Percentiles rank a stretch among this genome's conserved stretches.
Conservation (phyloP, 345 rosid genomes). For the Linum lewisii region DNA sequence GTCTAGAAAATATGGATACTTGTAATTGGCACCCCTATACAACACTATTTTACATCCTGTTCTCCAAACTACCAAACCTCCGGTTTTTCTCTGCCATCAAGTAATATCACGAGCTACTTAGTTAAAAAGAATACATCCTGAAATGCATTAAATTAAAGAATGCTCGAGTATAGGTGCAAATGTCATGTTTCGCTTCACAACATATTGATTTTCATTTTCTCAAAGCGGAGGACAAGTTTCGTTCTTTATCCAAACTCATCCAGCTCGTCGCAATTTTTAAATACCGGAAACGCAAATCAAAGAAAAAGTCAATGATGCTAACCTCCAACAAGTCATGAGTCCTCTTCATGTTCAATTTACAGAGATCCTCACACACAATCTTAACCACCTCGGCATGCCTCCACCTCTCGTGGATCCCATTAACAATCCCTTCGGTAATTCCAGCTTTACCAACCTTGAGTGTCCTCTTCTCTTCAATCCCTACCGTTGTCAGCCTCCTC, state of each 20-base stretch:
- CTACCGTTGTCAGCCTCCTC: conserved; percentile 47
- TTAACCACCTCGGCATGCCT: conserved; percentile 63
- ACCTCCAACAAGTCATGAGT: conserved; percentile 98
- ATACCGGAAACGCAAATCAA: not conserved
- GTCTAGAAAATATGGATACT: conserved; percentile 65
- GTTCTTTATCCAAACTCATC: no score
- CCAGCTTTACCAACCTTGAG: conserved; percentile 84
- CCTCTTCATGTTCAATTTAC: conserved; percentile 79
- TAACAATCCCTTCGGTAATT: conserved; percentile 89
- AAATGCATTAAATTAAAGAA: no score
- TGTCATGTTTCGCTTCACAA: no score
- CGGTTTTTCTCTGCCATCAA: conserved; percentile 63
- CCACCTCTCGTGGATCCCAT: conserved; percentile 98
- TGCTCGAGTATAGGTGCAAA: no score
- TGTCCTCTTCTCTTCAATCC: conserved; percentile 58
- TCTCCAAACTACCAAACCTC: conserved; percentile 92
- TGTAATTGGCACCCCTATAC: conserved; percentile 72
- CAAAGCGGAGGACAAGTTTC: no score
- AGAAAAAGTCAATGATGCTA: conserved; percentile 1
- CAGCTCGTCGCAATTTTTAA: no score
- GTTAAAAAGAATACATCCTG: no score
- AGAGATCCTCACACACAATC: conserved; percentile 77
- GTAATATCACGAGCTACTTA: not conserved
- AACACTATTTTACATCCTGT: conserved; percentile 76
- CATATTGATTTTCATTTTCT: no score